phyloP scores from a whole-genome alignment of 1,284 basidiomycete species.

The Trametes hirsuta region DNA sequence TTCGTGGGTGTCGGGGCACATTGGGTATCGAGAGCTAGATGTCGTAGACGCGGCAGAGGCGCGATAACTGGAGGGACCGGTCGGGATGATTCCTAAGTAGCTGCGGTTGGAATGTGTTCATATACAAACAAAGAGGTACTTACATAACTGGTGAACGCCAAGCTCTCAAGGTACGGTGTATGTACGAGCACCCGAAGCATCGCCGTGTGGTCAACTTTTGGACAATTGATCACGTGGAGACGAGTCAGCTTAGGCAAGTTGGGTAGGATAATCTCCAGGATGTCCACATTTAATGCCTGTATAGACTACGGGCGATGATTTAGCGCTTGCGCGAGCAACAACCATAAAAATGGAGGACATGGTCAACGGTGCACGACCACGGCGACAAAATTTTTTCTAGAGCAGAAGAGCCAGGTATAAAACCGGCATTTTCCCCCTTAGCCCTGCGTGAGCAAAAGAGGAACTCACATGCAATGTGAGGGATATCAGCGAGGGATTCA shows the following conservation, averaged over 20 bases:
- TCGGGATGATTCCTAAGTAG: slow-evolving; percentile 43
- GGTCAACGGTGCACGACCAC: no score
- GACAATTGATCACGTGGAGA: slow-evolving; percentile 63
- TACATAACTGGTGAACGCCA: slow-evolving; percentile 63
- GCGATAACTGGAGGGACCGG: slow-evolving; percentile 35
- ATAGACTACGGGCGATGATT: slow-evolving; percentile 45
- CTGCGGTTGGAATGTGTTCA: neutral
- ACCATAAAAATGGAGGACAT: no score
- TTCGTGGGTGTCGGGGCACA: slow-evolving; percentile 32
- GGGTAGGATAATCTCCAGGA: slow-evolving; percentile 50
- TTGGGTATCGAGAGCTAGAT: slow-evolving; percentile 58
- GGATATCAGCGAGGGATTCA: slow-evolving; percentile 47
- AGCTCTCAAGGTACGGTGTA: slow-evolving; percentile 56
- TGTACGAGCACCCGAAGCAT: slow-evolving; percentile 50
- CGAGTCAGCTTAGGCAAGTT: slow-evolving; percentile 55
- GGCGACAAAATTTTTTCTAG: no score
- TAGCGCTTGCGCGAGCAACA: no score
- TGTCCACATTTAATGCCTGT: slow-evolving; percentile 51
- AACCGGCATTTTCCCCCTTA: no score
- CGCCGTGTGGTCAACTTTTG: slow-evolving; percentile 52
- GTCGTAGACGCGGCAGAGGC: slow-evolving; percentile 48
- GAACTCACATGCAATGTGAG: slow-evolving; percentile 60
- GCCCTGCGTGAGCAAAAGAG: neutral
- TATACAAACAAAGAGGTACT: slow-evolving; percentile 18
- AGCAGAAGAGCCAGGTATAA: no score